Conservation (phyloP, 2,329 filamentous ascomycete species). For the Fusarium pininemorale region DNA sequence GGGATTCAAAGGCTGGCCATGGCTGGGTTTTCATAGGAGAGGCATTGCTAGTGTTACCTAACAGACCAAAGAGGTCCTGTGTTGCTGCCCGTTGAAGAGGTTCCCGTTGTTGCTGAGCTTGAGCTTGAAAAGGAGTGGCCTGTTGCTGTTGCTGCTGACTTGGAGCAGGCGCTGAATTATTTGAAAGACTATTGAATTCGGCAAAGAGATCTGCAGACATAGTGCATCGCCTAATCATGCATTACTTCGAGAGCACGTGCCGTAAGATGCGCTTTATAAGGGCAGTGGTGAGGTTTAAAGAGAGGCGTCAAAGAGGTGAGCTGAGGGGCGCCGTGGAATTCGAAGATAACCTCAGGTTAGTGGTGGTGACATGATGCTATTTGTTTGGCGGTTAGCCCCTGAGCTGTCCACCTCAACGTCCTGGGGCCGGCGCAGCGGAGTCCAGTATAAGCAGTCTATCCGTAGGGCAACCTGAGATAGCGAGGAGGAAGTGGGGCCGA, state of each 20-base stretch:
- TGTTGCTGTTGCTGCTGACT: conserved; percentile 14
- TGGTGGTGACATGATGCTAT: conserved; percentile 2
- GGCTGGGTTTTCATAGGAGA: conserved; percentile 32
- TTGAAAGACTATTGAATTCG: conserved; percentile 64
- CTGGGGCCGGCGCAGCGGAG: conserved; percentile 2
- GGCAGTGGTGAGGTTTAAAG: not conserved
- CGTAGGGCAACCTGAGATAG: not conserved
- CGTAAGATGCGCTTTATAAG: conserved; percentile 10
- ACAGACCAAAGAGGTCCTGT: conserved; percentile 43
- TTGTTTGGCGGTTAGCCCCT: conserved; percentile 31
- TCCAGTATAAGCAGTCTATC: conserved; percentile 7
- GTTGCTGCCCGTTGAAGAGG: conserved; percentile 24
- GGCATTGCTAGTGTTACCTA: conserved; percentile 27
- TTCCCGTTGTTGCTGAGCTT: conserved; percentile 9
- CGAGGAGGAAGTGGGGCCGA: conserved; percentile 30
- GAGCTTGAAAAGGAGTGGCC: conserved; percentile 20
- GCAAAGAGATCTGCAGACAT: conserved; percentile 75
- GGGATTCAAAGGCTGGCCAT: conserved; percentile 46
- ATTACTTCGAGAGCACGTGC: conserved; percentile 11
- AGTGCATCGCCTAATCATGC: conserved; percentile 29
- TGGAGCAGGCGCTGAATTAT: conserved; percentile 45
- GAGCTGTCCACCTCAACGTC: not conserved
- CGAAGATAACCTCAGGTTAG: not conserved
- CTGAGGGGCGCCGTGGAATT: not conserved
- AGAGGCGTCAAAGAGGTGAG: not conserved